These are phyloP conservation scores for Dryas octopetala DNA, from an alignment of 306 rosid genomes.

Conservation along the genomic window DNA sequence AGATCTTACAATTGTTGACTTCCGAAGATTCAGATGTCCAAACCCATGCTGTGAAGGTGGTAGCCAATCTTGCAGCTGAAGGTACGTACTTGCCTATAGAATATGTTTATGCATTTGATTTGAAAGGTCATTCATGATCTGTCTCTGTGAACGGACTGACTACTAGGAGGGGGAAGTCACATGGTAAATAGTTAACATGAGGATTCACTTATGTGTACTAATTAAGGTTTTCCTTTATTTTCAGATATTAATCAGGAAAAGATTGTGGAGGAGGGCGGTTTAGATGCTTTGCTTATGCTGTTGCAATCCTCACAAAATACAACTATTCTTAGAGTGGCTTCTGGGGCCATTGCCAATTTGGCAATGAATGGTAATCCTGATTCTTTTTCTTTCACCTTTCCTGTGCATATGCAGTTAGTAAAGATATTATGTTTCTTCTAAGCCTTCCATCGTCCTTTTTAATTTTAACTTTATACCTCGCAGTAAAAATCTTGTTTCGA, in stretches of 20 bases:
- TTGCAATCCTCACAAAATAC: slow-evolving; percentile 53
- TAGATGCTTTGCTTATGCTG: slow-evolving; percentile 59
- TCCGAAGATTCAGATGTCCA: slow-evolving; percentile 58
- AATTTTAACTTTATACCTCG: neutral
- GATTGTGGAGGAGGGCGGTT: slow-evolving; percentile 71
- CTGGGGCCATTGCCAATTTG: slow-evolving; percentile 74
- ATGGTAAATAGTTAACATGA: neutral
- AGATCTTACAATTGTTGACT: slow-evolving; percentile 55
- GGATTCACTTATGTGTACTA: neutral
- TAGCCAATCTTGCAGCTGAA: slow-evolving; percentile 87
- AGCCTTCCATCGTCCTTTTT: neutral
- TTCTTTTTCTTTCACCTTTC: neutral
- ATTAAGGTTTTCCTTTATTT: slow-evolving; percentile 11
- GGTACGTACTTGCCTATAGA: slow-evolving; percentile 34
- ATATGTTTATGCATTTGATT: slow-evolving; percentile 8
- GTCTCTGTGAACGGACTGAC: neutral
- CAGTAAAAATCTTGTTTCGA: neutral
- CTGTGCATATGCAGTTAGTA: neutral
- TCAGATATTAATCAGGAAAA: slow-evolving; percentile 65
- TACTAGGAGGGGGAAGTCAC: too few relatives aligned
- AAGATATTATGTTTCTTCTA: neutral
- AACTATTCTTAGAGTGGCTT: slow-evolving; percentile 68
- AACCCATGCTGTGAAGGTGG: slow-evolving; percentile 71
- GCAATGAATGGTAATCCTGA: slow-evolving; percentile 65
- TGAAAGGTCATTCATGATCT: neutral